Evolutionary conservation across 495 filamentous ascomycete genomes (phyloP), one percentile per base, ranked within the genome.

Genomic region (Daldinia vernicosa): DNA sequence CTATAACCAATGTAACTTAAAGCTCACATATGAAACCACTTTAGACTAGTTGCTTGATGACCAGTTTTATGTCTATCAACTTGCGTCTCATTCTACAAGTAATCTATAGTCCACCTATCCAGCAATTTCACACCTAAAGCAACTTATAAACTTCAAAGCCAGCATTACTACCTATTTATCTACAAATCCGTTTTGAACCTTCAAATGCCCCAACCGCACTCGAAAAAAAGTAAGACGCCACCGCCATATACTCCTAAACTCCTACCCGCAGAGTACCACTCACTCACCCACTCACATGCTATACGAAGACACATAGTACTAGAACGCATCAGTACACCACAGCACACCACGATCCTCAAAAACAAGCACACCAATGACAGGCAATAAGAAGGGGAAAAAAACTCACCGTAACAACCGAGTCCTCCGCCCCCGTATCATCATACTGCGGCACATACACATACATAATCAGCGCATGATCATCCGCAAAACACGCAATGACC

Each of bases 391-490:
- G 1, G 37, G 28, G 28, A 55, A 47, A 47, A 47, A 55, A 66
- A 80, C 89, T 82, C 76, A 93, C 92, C n/a, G 92, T 95, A 58
- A 95, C 77, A 61, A 96, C 91, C 51, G 92, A 88, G 63, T 91
- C 88, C 76, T 93, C 87, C n/a, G 86, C 82, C 75, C 85, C 67
- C 60, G 83, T 84, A 79, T 90, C 88, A 58, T 89, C 90, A 53
- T 87, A 80, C 66, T 89, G 84, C 39, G 92, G 87, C 58, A 98
- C 83, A 76, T 95, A 99, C 22, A 99, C 95, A 75, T 99, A 99
- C 3, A 98, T 81, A 24, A 98, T 91, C 56, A 99, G 76, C 0
- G 94, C 95, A 76, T 91, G 91, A n/a, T 94, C 92, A 71, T 88
- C 82, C 15, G 81, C 80, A 78, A 89, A 88, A 86, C 94, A 97